phyloP scores from a whole-genome alignment of 139 green algal genomes.

The Pleodorina starrii region DNA sequence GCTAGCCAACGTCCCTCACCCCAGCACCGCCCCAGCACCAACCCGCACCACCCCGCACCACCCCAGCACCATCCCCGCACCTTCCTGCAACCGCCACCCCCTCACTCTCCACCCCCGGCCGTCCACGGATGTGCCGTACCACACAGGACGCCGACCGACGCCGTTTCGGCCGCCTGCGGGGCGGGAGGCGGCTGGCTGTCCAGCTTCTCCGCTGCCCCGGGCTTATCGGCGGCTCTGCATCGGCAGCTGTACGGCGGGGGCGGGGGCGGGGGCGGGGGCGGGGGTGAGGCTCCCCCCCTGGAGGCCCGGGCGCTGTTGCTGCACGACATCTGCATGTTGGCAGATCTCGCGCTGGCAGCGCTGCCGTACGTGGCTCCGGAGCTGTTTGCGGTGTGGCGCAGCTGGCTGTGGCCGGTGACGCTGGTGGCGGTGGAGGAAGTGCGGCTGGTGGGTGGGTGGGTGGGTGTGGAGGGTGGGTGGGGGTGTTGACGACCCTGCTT shows the following conservation, averaged over 20 bases:
- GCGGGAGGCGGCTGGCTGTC: neutral
- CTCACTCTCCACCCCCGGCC: too few species aligned
- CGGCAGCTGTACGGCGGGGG: too few species aligned
- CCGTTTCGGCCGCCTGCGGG: neutral
- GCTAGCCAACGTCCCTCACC: too few species aligned
- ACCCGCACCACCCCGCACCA: too few species aligned
- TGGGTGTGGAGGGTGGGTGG: neutral
- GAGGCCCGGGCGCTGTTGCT: slow-evolving; percentile 3
- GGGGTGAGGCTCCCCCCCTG: too few species aligned
- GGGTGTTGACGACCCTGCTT: too few species aligned
- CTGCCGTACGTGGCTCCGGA: neutral
- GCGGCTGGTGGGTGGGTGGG: slow-evolving; percentile 12
- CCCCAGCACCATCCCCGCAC: too few species aligned
- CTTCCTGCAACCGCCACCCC: too few species aligned
- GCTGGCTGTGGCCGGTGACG: slow-evolving; percentile 19
- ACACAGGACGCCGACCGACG: neutral
- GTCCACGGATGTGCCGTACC: too few species aligned
- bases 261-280: too few species aligned
- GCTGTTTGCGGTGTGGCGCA: neutral
- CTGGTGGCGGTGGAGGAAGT: slow-evolving; percentile 12
- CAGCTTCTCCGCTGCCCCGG: neutral
- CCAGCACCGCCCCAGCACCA: too few species aligned
- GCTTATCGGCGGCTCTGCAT: neutral
- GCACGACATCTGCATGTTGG: neutral
- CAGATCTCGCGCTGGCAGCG: neutral